These are phyloP conservation scores for Actinomortierella ambigua DNA, from an alignment of 371 early-diverging fungal species.

Conservation along the genomic window DNA sequence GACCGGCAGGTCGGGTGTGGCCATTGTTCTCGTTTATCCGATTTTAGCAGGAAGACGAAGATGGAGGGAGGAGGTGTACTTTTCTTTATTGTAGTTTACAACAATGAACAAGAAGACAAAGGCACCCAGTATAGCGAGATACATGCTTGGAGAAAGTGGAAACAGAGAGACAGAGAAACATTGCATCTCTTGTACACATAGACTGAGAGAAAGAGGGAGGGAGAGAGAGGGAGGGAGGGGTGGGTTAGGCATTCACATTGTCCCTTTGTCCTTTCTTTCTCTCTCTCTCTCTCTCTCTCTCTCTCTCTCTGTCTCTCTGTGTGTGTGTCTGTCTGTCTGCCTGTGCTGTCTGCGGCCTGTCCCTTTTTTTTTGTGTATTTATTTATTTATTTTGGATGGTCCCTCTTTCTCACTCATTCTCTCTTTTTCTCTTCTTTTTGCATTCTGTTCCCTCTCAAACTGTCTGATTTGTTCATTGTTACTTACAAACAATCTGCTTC, in stretches of 20 bases:
- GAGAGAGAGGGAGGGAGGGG: no score
- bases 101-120: background rate
- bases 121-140: background rate
- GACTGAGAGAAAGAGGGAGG: no score
- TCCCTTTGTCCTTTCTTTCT: background rate
- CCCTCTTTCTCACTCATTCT: background rate
- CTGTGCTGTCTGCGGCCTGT: background rate
- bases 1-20: background rate
- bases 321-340: background rate
- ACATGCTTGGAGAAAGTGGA: background rate
- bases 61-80: background rate
- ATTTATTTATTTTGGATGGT: constrained; percentile 5
- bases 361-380: background rate
- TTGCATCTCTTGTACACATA: no score
- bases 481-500: background rate
- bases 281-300: constrained; percentile 1
- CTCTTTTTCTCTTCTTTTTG: background rate
- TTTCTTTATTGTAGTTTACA: no score
- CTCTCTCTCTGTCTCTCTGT: background rate
- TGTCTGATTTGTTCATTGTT: background rate
- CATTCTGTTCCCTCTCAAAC: background rate
- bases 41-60: background rate
- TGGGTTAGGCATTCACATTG: background rate
- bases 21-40: background rate
- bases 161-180: constrained; percentile 4